These are phyloP conservation scores for Penicillium frequentans DNA, from an alignment of 2,329 filamentous ascomycete species.

Conservation along the genomic window DNA sequence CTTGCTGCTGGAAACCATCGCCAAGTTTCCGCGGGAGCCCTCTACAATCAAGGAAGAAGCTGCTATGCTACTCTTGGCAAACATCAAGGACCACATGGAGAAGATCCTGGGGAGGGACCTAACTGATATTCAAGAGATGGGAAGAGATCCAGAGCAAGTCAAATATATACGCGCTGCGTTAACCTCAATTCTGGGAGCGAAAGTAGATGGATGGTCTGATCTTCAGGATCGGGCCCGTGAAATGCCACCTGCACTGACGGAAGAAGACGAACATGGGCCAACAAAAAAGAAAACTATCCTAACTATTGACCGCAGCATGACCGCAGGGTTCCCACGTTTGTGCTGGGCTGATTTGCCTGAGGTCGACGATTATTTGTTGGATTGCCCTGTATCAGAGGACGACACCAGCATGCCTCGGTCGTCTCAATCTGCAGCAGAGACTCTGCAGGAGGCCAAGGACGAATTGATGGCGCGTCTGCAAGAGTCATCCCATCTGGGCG, in stretches of 20 bases:
- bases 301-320: slow-evolving; percentile 42
- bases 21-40: slow-evolving; percentile 44
- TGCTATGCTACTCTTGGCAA: slow-evolving; percentile 48
- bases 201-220: slow-evolving; percentile 47
- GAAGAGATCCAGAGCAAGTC: slow-evolving; percentile 45
- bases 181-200: slow-evolving; percentile 45
- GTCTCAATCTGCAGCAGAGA: slow-evolving; percentile 50
- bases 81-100: slow-evolving; percentile 52
- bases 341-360: slow-evolving; percentile 48
- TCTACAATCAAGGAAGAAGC: slow-evolving; percentile 48
- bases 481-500: slow-evolving; percentile 43
- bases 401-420: slow-evolving; percentile 49
- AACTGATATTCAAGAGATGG: slow-evolving; percentile 48
- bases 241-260: slow-evolving; percentile 35
- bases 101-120: slow-evolving; percentile 45
- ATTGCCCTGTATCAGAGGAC: slow-evolving; percentile 44
- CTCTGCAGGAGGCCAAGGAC: slow-evolving; percentile 52
- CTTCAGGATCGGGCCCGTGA: slow-evolving; percentile 41
- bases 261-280: slow-evolving; percentile 25
- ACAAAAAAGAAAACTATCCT: slow-evolving; percentile 43
- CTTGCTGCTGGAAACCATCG: slow-evolving; percentile 44
- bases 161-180: slow-evolving; percentile 46
- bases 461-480: slow-evolving; percentile 52
- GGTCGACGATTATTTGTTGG: slow-evolving; percentile 41
- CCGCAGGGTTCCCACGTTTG: slow-evolving; percentile 40